Base-by-base conservation (phyloP, 2,329 filamentous ascomycete genomes). In the Talaromyces atroroseus region DNA sequence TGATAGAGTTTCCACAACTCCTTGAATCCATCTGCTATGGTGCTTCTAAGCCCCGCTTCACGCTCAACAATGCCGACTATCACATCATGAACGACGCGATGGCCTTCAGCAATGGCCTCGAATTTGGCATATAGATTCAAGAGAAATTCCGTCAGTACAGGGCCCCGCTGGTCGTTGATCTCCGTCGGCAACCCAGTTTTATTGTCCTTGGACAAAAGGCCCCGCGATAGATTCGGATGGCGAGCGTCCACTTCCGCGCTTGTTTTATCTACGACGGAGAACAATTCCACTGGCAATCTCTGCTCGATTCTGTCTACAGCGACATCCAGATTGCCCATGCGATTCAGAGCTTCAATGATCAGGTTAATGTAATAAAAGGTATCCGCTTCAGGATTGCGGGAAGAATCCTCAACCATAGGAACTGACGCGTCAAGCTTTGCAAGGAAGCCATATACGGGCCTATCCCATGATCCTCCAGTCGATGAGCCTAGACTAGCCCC, bases 1-100 rank as follows among this genome's bases (percentile, higher is more conserved):
- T 99, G 94, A 66, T 96, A 92, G 7, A 99, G 78, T 68, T 96
- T 96, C 95, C 95, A 99, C 42, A 99, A 77, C 74, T 97, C 94
- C 67, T 92, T 94, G 74, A 99, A 99, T 56, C 91, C 91, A 55
- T 90, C 86, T 5, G 90, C 86, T 50, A 97, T 80, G 0, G 83
- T 87, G 77, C 71, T 84, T 55, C 82, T 80, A 51, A 69, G 72
- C 50, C 79, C 70, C 72, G 88, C 88, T 67, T 97, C 92, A 50
- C 95, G 85, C 60, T 87, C 85, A 54, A 92, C 85, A 58, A 99
- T 89, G 1, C 89, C 89, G 60, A 87, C 87, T 66, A 96, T 87
- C 48, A 95, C 88, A 70, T 97, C 94, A 71, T 97, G 91, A 57
- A 97, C 85, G 0, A 96, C 87, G 44, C 95, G 87, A 68, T 99